These are phyloP conservation scores for Metschnikowia lachancei DNA, from an alignment of 805 yeast species.

Conservation along the genomic window DNA sequence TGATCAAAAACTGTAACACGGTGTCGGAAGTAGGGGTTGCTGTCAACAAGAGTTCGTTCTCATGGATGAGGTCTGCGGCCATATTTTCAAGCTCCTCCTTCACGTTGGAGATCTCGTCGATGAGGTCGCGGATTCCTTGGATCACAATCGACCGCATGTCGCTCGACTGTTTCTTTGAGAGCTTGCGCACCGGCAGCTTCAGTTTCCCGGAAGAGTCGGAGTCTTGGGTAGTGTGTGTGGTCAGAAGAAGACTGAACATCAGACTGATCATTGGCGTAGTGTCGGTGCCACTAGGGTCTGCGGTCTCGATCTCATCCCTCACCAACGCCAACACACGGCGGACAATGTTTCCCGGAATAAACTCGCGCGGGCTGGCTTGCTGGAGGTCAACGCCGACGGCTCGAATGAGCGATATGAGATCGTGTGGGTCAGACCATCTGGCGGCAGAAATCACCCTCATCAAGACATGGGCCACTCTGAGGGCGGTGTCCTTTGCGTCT, in stretches of 20 bases:
- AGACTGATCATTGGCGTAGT: slow-evolving; percentile 59
- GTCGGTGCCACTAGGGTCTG: slow-evolving; percentile 44
- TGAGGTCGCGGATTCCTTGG: slow-evolving; percentile 87
- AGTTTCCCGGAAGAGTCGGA: slow-evolving; percentile 3
- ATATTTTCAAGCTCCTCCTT: slow-evolving; percentile 89
- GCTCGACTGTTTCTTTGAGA: slow-evolving; percentile 44
- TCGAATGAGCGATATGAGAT: slow-evolving; percentile 69
- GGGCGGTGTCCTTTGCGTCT: slow-evolving; percentile 80
- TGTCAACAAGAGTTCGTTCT: slow-evolving; percentile 77
- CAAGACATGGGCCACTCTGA: slow-evolving; percentile 81
- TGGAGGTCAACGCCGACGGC: slow-evolving; percentile 67
- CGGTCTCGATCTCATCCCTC: slow-evolving; percentile 77
- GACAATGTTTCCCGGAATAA: slow-evolving; percentile 85
- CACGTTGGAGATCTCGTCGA: slow-evolving; percentile 85
- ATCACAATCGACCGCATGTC: slow-evolving; percentile 83
- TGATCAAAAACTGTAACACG: slow-evolving; percentile 78
- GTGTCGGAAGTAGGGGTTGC: slow-evolving; percentile 96
- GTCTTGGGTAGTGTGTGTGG: slow-evolving; percentile 30
- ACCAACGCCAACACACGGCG: slow-evolving; percentile 83
- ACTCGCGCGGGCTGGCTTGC: slow-evolving; percentile 84
- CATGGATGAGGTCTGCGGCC: slow-evolving; percentile 92
- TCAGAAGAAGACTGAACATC: slow-evolving; percentile 82
- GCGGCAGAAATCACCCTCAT: slow-evolving; percentile 87
- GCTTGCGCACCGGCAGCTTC: slow-evolving; percentile 15
- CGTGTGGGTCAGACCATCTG: slow-evolving; percentile 78